Evolutionary conservation across 73 alveolate species (phyloP).

Genomic region (Paramecium caudatum): DNA sequence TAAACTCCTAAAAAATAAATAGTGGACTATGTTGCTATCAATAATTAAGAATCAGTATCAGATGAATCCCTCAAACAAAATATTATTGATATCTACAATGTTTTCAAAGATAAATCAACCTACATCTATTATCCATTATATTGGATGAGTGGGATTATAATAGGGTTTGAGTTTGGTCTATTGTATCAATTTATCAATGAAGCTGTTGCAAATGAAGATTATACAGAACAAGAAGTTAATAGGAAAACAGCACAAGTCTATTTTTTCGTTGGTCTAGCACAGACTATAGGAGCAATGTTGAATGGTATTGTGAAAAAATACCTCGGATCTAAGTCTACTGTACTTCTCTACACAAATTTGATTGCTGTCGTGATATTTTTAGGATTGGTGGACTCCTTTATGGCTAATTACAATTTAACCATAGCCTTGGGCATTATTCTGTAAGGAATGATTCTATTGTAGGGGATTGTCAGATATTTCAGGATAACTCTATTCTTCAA

Average conservation of each 20-base stretch:
- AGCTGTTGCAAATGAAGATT: not conserved
- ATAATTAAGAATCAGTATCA: not conserved
- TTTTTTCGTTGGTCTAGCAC: not conserved
- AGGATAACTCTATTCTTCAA: constrained; percentile 22
- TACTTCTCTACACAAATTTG: not conserved
- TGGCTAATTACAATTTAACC: not conserved
- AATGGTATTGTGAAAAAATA: constrained; percentile 2
- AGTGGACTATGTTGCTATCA: not conserved
- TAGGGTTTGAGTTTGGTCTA: constrained; percentile 29
- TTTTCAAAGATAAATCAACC: not conserved
- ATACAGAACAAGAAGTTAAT: not conserved
- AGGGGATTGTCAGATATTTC: constrained; percentile 47
- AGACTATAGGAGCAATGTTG: not conserved
- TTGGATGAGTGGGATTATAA: not conserved
- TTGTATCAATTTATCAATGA: constrained; percentile 11
- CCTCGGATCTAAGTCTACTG: not conserved
- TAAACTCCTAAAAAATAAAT: not conserved
- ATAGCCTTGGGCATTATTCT: not conserved
- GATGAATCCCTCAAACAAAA: not conserved
- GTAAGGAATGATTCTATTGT: not conserved
- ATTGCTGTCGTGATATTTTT: not conserved
- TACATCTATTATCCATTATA: constrained; percentile 9
- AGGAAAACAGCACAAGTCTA: not conserved
- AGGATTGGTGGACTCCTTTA: not conserved
- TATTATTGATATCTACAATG: not conserved